A percentile compares a stretch with the other conserved stretches of the same genome.
Conservation (phyloP, 192 early-diverging fungal species). For the Linnemannia exigua region DNA sequence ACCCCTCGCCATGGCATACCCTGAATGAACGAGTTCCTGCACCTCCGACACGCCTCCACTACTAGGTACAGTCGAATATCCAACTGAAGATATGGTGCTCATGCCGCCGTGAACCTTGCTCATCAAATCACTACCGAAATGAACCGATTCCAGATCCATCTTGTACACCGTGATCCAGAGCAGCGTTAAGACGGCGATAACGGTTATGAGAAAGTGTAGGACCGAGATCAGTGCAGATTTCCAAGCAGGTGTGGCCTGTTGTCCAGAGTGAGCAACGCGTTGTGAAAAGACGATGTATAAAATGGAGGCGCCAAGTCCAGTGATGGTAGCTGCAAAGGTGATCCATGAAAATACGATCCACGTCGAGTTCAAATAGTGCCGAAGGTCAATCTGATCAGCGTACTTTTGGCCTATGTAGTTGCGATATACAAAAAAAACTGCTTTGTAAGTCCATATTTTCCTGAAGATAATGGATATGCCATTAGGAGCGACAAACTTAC, state of each 20-base stretch:
- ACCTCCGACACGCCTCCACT: neutral
- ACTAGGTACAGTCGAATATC: slow-evolving; percentile 1
- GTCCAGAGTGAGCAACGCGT: neutral
- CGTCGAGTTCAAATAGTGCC: slow-evolving; percentile 55
- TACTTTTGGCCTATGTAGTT: slow-evolving; percentile 63
- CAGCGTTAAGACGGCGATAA: slow-evolving; percentile 13
- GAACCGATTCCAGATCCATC: slow-evolving; percentile 38
- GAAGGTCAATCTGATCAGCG: slow-evolving; percentile 62
- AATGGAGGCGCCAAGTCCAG: slow-evolving; percentile 4
- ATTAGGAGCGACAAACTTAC: slow-evolving; percentile 12
- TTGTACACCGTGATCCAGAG: slow-evolving; percentile 53
- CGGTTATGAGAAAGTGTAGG: slow-evolving; percentile 16
- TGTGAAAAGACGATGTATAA: neutral
- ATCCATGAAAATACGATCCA: slow-evolving; percentile 46
- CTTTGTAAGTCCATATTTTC: neutral
- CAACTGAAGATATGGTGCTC: slow-evolving; percentile 31
- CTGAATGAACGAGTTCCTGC: slow-evolving; percentile 17
- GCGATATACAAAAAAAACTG: neutral
- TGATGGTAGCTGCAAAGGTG: slow-evolving; percentile 34
- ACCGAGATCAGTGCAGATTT: slow-evolving; percentile 10
- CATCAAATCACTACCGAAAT: slow-evolving; percentile 34
- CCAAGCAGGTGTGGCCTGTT: slow-evolving; percentile 14
- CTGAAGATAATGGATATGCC: neutral
- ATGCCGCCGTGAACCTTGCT: slow-evolving; percentile 16
- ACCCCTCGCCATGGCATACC: slow-evolving; percentile 41